phyloP scores from a whole-genome alignment of 345 rosid genomes.

The Hibiscus trionum region DNA sequence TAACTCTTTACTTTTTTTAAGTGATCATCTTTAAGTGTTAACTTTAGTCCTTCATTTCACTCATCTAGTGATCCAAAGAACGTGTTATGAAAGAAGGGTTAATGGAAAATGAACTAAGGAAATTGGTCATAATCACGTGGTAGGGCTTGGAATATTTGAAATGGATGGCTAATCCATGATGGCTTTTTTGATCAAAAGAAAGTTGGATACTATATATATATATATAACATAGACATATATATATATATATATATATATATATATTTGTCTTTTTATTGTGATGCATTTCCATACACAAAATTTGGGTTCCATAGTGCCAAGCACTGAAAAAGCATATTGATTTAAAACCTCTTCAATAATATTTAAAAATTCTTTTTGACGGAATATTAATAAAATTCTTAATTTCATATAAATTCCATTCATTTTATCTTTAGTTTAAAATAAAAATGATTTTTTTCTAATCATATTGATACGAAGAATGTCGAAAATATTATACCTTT shows the following conservation, averaged over 20 bases:
- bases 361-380: no score
- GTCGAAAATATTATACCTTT: not conserved
- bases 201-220: not conserved
- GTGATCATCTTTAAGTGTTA: no score
- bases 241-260: no score
- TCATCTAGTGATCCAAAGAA: no score
- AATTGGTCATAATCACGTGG: constrained; percentile 3
- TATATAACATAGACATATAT: no score
- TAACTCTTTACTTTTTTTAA: no score
- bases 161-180: not conserved
- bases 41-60: no score
- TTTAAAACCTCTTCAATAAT: not conserved
- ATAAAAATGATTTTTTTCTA: not conserved
- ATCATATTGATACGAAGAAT: not conserved
- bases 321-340: constrained; percentile 6
- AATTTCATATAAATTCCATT: not conserved
- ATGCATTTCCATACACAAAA: constrained; percentile 7
- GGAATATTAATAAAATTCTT: not conserved
- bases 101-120: not conserved
- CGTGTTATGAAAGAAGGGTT: no score
- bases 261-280: not conserved
- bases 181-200: not conserved
- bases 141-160: constrained; percentile 1
- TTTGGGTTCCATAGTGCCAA: constrained; percentile 4
- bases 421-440: not conserved